Conservation (phyloP, 495 filamentous ascomycete genomes). For the Penicillium steckii region DNA sequence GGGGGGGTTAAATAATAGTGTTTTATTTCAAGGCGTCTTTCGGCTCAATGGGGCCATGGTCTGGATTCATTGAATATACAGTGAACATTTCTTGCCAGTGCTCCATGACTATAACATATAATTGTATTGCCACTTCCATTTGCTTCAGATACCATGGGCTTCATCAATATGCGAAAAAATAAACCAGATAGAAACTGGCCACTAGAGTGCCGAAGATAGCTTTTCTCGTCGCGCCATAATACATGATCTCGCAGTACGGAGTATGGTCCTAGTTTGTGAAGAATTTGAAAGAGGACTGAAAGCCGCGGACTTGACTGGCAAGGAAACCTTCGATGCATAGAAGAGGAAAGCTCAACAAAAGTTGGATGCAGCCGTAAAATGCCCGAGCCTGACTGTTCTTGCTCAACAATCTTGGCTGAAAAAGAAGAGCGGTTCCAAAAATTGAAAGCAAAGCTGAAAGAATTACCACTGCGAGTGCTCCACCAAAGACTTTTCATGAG, state of each 20-base stretch:
- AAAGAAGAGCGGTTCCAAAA: background rate
- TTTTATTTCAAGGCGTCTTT: too few species aligned
- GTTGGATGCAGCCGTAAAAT: background rate
- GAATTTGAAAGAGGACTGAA: slow-evolving; percentile 3
- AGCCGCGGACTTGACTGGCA: slow-evolving; percentile 5
- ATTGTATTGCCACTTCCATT: too few species aligned
- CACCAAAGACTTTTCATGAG: background rate
- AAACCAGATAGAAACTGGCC: background rate
- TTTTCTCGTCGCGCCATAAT: slow-evolving; percentile 2
- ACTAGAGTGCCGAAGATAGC: slow-evolving; percentile 3
- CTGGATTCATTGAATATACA: too few species aligned
- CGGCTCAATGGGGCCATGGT: too few species aligned
- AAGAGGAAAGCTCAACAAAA: background rate
- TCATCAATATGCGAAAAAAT: background rate
- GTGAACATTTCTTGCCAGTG: too few species aligned
- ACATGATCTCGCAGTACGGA: slow-evolving; percentile 9
- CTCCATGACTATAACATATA: too few species aligned
- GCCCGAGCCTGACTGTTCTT: background rate
- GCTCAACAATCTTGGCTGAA: background rate
- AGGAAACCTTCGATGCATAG: background rate
- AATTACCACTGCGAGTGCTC: background rate
- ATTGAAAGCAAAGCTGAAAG: background rate
- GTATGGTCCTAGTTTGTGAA: background rate
- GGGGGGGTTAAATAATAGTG: too few species aligned
- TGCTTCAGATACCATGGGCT: too few species aligned